Conservation (phyloP, 177 flowering plant genomes). For the Vitis hybrid region DNA sequence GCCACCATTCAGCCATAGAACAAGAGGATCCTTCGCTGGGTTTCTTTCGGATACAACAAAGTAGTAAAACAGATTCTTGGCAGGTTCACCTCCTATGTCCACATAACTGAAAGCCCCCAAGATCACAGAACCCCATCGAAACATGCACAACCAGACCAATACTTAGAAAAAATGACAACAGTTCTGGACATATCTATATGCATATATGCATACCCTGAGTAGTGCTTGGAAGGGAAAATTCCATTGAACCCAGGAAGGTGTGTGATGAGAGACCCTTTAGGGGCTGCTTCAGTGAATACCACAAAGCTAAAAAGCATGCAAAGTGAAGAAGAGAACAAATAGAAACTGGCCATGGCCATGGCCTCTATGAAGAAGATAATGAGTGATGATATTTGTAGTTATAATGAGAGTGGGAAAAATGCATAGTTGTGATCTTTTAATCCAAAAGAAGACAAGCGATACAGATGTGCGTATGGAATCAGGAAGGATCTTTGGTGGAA, state of each 20-base stretch:
- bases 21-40: slow-evolving; percentile 32
- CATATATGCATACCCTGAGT: slow-evolving; percentile 19
- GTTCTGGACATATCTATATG: not conserved
- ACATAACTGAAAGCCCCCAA: slow-evolving; percentile 21
- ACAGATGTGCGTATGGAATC: no score
- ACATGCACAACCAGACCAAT: not conserved
- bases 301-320: slow-evolving; percentile 10
- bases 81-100: slow-evolving; percentile 8
- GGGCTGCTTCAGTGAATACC: slow-evolving; percentile 16
- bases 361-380: not conserved
- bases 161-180: not conserved
- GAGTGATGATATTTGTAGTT: not conserved
- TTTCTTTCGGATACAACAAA: slow-evolving; percentile 35
- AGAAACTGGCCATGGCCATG: slow-evolving; percentile 4
- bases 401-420: not conserved
- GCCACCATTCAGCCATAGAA: slow-evolving; percentile 44
- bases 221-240: slow-evolving; percentile 35
- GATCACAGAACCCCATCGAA: not conserved
- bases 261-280: slow-evolving; percentile 14
- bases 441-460: not conserved
- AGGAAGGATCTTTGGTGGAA: no score
- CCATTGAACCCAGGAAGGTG: slow-evolving; percentile 33
- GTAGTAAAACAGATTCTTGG: slow-evolving; percentile 33
- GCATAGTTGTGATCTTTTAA: not conserved
- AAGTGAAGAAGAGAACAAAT: not conserved